A percentile compares a stretch with the other conserved stretches of the same genome.
These are phyloP conservation scores for Pachysandra terminalis DNA, from an alignment of 164 flowering plant genomes.

Conservation along the genomic window DNA sequence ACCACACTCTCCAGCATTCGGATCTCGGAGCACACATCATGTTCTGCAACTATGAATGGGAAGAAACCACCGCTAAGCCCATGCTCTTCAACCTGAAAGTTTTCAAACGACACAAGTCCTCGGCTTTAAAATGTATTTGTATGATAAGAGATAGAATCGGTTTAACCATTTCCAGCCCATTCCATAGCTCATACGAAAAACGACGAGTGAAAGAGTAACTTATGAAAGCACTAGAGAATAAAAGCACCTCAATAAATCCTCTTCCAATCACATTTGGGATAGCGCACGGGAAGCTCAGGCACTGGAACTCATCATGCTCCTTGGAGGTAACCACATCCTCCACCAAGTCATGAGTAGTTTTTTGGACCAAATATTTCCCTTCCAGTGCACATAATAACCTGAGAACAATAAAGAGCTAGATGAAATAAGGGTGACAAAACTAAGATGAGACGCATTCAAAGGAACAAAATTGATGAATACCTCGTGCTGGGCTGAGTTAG, in stretches of 20 bases:
- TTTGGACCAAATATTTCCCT: slow-evolving; percentile 63
- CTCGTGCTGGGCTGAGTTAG: slow-evolving; percentile 43
- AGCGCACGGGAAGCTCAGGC: slow-evolving; percentile 48
- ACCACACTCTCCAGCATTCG: no score
- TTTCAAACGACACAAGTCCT: no score
- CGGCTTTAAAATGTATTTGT: no score
- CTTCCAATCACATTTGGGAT: slow-evolving; percentile 63
- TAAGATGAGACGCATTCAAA: neutral
- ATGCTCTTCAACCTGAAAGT: no score
- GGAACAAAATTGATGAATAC: slow-evolving; percentile 25
- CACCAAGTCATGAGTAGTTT: slow-evolving; percentile 32
- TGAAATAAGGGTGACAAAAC: neutral
- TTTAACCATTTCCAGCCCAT: neutral
- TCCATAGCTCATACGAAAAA: neutral
- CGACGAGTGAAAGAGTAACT: no score
- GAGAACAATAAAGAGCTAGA: slow-evolving; percentile 9
- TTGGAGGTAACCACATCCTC: slow-evolving; percentile 27
- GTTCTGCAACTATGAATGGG: no score
- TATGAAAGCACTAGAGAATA: neutral
- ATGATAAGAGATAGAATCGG: no score
- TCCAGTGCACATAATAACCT: slow-evolving; percentile 76
- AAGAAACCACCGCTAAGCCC: no score
- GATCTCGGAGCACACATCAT: no score
- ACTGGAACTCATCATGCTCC: slow-evolving; percentile 47
- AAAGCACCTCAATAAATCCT: slow-evolving; percentile 81